A percentile compares a stretch with the other conserved stretches of the same genome.
phyloP scores from a whole-genome alignment of 257 asterid species.

The Nicotiana otophora region DNA sequence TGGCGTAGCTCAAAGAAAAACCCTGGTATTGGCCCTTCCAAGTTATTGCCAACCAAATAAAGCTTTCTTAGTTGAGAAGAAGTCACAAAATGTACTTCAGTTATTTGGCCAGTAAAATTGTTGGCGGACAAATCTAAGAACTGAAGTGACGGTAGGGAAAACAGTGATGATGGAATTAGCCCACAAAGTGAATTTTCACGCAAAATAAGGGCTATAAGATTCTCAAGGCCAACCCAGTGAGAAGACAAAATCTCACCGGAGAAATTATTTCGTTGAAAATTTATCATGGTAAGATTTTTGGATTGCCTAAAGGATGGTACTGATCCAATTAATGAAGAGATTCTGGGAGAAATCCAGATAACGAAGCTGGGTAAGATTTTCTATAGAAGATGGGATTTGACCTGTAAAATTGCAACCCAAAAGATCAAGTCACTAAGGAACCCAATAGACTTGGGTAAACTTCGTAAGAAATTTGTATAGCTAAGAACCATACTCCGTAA shows the following conservation, averaged over 20 bases:
- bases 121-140: constrained; percentile 31
- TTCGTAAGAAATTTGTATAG: constrained; percentile 37
- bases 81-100: constrained; percentile 20
- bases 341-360: constrained; percentile 33
- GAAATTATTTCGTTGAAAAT: constrained; percentile 45
- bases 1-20: neutral
- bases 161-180: constrained; percentile 39
- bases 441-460: constrained; percentile 38
- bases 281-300: constrained; percentile 34
- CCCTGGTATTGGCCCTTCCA: neutral
- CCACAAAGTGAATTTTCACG: constrained; percentile 42
- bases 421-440: constrained; percentile 30
- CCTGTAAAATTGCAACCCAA: constrained; percentile 38
- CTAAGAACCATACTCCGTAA: constrained; percentile 32
- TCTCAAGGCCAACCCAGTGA: constrained; percentile 38
- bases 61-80: neutral
- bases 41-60: constrained; percentile 7
- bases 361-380: constrained; percentile 29
- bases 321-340: constrained; percentile 24
- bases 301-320: constrained; percentile 41
- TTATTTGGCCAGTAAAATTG: constrained; percentile 42
- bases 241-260: constrained; percentile 10
- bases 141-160: constrained; percentile 27
- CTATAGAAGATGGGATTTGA: constrained; percentile 38
- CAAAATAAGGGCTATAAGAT: constrained; percentile 36